These are phyloP conservation scores for Ceratobasidium sp. DNA, from an alignment of 1,284 basidiomycete species.

Conservation along the genomic window DNA sequence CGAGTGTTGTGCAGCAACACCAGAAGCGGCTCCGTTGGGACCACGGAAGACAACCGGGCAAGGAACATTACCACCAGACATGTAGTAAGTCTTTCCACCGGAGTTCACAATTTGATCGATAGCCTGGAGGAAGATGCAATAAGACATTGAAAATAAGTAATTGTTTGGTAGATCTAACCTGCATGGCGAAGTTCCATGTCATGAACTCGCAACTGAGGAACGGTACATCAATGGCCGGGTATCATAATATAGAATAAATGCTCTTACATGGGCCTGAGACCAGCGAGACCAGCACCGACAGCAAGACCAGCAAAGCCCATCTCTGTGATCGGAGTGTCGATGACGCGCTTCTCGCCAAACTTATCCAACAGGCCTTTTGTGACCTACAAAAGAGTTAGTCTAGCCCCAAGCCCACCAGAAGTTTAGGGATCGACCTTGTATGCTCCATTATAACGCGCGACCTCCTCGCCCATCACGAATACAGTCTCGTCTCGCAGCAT, in stretches of 20 bases:
- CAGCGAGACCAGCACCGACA: conserved; percentile 92
- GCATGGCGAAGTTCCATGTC: conserved; percentile 97
- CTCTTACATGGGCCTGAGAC: conserved; percentile 86
- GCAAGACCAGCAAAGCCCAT: conserved; percentile 99
- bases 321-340: conserved; percentile 98
- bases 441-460: conserved; percentile 98
- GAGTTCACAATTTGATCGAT: conserved; percentile 99
- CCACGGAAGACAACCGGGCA: conserved; percentile 99
- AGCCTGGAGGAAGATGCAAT: conserved; percentile 62
- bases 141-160: conserved; percentile 45
- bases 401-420: not conserved
- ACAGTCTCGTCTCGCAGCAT: conserved; percentile 97
- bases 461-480: conserved; percentile 97
- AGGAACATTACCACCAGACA: conserved; percentile 98
- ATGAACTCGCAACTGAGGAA: conserved; percentile 94
- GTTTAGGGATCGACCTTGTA: conserved; percentile 80
- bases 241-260: conserved; percentile 47
- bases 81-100: conserved; percentile 99
- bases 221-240: conserved; percentile 44
- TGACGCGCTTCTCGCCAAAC: conserved; percentile 98
- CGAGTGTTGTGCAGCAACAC: conserved; percentile 95
- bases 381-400: conserved; percentile 63
- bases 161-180: conserved; percentile 54
- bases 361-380: conserved; percentile 99
- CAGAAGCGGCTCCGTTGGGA: conserved; percentile 97